Evolutionary conservation across 2,329 filamentous ascomycete species (phyloP).

Genomic region (Blastomyces parvus): DNA sequence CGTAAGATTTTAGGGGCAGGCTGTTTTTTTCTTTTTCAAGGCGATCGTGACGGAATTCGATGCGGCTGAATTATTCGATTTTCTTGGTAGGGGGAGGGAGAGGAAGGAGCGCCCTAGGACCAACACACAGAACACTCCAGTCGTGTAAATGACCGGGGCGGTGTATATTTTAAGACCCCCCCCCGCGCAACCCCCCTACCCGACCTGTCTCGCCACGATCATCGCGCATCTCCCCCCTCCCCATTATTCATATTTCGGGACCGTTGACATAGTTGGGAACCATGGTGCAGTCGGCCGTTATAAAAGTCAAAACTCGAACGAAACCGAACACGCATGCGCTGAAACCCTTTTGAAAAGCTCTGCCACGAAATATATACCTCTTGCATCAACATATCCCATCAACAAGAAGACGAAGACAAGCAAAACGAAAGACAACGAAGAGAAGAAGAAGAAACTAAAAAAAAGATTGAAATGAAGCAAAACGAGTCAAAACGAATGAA

Average conservation of each 20-base stretch:
- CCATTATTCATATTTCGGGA: not conserved
- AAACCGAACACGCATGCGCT: too few relatives aligned
- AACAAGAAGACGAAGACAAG: not conserved
- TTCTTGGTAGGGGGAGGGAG: too few relatives aligned
- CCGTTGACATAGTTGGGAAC: not conserved
- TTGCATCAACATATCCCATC: not conserved
- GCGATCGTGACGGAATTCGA: not conserved
- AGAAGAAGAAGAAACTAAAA: not conserved
- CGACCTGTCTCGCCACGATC: too few relatives aligned
- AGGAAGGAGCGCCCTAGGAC: not conserved
- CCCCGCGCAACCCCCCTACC: too few relatives aligned
- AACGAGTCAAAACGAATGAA: not conserved
- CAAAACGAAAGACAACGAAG: not conserved
- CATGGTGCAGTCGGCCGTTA: not conserved
- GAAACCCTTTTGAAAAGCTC: too few relatives aligned
- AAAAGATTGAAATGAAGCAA: not conserved
- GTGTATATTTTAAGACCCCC: too few relatives aligned
- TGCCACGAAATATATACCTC: not conserved
- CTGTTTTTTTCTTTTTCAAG: not conserved
- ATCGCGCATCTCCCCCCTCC: not conserved
- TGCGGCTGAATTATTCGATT: not conserved
- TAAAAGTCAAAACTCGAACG: too few relatives aligned
- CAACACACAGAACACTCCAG: not conserved
- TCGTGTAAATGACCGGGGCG: too few relatives aligned
- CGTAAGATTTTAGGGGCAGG: constrained; percentile 19